phyloP scores from a whole-genome alignment of 805 yeast species.

The Barnettozyma pratensis region DNA sequence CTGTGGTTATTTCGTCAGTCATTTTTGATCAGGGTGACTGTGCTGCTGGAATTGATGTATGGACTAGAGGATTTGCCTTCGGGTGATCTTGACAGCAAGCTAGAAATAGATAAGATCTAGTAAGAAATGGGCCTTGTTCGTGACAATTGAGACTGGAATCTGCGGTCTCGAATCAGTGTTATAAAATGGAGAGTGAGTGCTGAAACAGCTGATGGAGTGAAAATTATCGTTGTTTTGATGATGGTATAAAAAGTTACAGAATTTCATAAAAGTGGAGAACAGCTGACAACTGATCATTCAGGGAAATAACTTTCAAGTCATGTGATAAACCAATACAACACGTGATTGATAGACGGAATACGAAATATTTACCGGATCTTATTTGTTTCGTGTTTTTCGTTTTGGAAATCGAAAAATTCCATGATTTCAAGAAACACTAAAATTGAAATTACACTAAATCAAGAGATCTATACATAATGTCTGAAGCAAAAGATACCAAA shows the following conservation, averaged over 20 bases:
- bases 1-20: slow-evolving; percentile 6
- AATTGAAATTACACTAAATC: background rate
- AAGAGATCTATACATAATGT: slow-evolving; percentile 11
- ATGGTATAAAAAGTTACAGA: too few species aligned
- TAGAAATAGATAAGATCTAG: too few species aligned
- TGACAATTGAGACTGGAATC: too few species aligned
- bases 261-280: background rate
- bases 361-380: background rate
- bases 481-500: slow-evolving; percentile 20
- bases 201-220: too few species aligned
- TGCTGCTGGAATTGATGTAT: background rate
- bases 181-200: too few species aligned
- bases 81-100: too few species aligned
- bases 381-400: background rate
- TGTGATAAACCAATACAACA: background rate
- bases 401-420: background rate
- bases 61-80: too few species aligned
- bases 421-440: background rate
- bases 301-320: background rate
- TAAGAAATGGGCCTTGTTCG: too few species aligned
- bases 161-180: too few species aligned
- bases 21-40: background rate
- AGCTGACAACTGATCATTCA: background rate
- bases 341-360: background rate
- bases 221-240: too few species aligned